Evolutionary conservation across 371 early-diverging fungal species (phyloP), one percentile per base, ranked within the genome.

Genomic region (Mucor circinelloides): DNA sequence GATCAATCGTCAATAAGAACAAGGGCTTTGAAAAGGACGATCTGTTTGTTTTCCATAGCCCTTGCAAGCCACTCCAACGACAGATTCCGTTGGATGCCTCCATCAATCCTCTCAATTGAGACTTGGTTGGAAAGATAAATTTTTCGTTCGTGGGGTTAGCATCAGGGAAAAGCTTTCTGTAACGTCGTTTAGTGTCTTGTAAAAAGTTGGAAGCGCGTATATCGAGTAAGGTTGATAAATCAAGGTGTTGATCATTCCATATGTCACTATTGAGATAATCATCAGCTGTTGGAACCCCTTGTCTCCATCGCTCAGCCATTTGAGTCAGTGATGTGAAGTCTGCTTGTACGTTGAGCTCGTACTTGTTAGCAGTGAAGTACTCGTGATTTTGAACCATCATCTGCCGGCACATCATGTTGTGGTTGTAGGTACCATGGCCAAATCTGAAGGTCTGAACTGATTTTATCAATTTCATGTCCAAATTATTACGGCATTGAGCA

Each of bases 1-100:
- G 68, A 58, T 68, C 68, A 40, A 68, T 21, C 6, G 62, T 30
- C 17, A 66, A 23, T 31, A 23, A 25, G 40, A 54, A 54, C 1
- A 54, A 52, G 6, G 9, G 6, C 2, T 44, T 44, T 44, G 13
- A 5, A n/a, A 15, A 0, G 13, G 13, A 23, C 1, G n/a, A 21
- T 2, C 0, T 25, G 0, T 50, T 15, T 42, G 6, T 1, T 42
- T 17, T 15, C 50, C 50, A 50, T 1, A 9, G 10, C 23, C 50
- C 50, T 6, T 13, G 50, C 2, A 50, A 10, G 23, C 50, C 50
- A 50, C 50, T 50, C 25, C 21, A 19, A 2, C 25, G 7, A 10
- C 50, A 50, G 7, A 19, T 8, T 23, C 25, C 50, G 0, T 23
- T 50, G 0, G 50, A 50, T 19, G 21, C 25, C 25, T 25, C 50